Evolutionary conservation across 495 filamentous ascomycete genomes (phyloP).

Genomic region (Emericellopsis terricola): DNA sequence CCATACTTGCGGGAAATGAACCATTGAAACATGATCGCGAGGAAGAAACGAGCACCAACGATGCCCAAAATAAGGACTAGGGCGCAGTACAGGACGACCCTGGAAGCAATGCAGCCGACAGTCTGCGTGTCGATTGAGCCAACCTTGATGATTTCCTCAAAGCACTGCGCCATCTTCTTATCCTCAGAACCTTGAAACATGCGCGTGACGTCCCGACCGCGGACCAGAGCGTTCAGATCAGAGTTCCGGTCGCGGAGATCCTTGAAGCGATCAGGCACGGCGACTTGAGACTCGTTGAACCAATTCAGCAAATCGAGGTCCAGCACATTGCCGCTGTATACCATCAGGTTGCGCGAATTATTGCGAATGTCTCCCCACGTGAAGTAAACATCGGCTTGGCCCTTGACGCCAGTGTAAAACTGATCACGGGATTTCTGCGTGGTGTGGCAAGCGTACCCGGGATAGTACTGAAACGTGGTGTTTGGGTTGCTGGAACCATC

Average conservation of each 20-base stretch:
- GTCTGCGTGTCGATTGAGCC: constrained; percentile 91
- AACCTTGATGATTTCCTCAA: constrained; percentile 85
- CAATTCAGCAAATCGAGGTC: constrained; percentile 82
- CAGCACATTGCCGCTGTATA: constrained; percentile 86
- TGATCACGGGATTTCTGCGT: constrained; percentile 40
- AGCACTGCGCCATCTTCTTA: constrained; percentile 66
- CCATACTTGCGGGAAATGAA: constrained; percentile 72
- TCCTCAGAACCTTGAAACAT: constrained; percentile 60
- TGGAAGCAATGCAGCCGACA: constrained; percentile 91
- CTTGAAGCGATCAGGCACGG: constrained; percentile 59
- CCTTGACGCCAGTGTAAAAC: constrained; percentile 55
- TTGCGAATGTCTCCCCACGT: constrained; percentile 94
- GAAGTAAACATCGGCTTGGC: constrained; percentile 56
- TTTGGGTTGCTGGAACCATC: constrained; percentile 75
- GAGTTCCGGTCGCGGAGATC: constrained; percentile 39
- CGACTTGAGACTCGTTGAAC: constrained; percentile 79
- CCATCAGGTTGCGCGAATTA: constrained; percentile 66
- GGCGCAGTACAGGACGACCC: constrained; percentile 92
- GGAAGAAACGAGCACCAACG: constrained; percentile 66
- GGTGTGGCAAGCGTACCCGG: constrained; percentile 86
- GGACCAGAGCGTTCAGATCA: constrained; percentile 46
- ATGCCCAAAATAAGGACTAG: constrained; percentile 86
- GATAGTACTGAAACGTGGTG: constrained; percentile 50
- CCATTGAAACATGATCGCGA: constrained; percentile 93
- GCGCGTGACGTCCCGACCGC: constrained; percentile 81